Evolutionary conservation across 2,329 filamentous ascomycete species (phyloP).

Genomic region (Diaporthe eres): DNA sequence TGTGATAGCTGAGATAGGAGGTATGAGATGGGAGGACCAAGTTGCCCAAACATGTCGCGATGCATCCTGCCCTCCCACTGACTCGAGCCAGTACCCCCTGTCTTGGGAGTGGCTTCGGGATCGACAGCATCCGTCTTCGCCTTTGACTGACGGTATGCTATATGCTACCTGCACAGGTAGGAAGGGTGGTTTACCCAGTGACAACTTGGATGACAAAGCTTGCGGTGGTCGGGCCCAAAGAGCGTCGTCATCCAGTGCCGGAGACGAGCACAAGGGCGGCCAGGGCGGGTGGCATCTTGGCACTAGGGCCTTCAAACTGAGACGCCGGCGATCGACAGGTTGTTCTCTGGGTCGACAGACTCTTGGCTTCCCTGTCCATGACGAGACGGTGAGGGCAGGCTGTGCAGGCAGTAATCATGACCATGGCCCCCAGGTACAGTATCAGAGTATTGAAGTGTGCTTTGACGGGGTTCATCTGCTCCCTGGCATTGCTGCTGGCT

Average conservation of each 20-base stretch:
- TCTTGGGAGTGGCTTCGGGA: conserved; percentile 22
- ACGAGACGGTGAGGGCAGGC: not conserved
- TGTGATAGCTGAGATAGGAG: not conserved
- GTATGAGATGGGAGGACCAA: conserved; percentile 1
- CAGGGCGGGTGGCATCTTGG: conserved; percentile 14
- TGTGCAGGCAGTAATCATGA: not conserved
- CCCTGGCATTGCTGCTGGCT: not conserved
- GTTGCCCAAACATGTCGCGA: conserved; percentile 12
- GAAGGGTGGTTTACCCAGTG: not conserved
- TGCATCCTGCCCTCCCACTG: conserved; percentile 6
- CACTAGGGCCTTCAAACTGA: conserved; percentile 24
- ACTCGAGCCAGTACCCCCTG: conserved; percentile 18
- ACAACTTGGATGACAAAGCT: conserved; percentile 4
- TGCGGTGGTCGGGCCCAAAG: not conserved
- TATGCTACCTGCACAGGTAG: not conserved
- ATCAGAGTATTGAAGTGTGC: not conserved
- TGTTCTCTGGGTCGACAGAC: not conserved
- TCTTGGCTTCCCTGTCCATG: conserved; percentile 21
- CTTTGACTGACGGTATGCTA: not conserved
- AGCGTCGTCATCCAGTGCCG: conserved; percentile 18
- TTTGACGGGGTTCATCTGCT: conserved; percentile 19
- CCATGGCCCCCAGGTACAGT: not conserved
- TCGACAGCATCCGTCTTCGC: conserved; percentile 21
- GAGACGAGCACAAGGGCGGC: not conserved
- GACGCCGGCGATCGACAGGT: conserved; percentile 7